Base-by-base conservation (phyloP, 129 eudicot species). In the Silybum marianum region DNA sequence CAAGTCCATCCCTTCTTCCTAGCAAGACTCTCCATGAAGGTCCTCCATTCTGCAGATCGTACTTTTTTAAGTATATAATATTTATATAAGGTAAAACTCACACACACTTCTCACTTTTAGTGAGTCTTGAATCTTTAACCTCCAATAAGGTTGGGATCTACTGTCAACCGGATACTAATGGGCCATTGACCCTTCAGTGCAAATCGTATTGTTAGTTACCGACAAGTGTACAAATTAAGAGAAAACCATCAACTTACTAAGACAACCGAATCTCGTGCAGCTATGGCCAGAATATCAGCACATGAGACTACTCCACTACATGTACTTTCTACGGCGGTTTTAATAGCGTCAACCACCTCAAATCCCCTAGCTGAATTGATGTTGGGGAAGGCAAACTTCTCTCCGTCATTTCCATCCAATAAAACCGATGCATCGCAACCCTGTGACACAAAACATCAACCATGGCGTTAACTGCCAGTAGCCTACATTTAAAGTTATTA, bases 361-460 rank as follows among this genome's bases (percentile, higher is more conserved):
- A 23, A 93, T 78, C 98, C 98, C 77, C 97, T 88, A 12, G 83
- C 97, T 7, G 97, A 93, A 68, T 89, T 91, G 22, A 68, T 58
- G 82, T 93, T 91, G 3, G 97, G 93, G 0, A 46, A 28, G 0
- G 95, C 97, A 74, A 79, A 75, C 79, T 93, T 93, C 95, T 93
- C 98, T 54, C 92, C 85, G 9, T 84, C 84, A n/a, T 44, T 85
- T 80, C 98, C 98, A 67, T 93, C 97, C 80, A 93, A 34, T 82
- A 91, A 80, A 77, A 91, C 4, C 2, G 98, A 93, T 75, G 87
- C 98, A 66, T 93, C 98, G 54, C 98, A 93, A 9, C 98, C 98
- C 98, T 92, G 40, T 58, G 8, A 58, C 24, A 58, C 23, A 18
- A n/a, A 58, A 18, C 8, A 16, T 16, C 19, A 54, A 54, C 7